phyloP scores from a whole-genome alignment of 1,284 basidiomycete species.

The Vanrija sp. region DNA sequence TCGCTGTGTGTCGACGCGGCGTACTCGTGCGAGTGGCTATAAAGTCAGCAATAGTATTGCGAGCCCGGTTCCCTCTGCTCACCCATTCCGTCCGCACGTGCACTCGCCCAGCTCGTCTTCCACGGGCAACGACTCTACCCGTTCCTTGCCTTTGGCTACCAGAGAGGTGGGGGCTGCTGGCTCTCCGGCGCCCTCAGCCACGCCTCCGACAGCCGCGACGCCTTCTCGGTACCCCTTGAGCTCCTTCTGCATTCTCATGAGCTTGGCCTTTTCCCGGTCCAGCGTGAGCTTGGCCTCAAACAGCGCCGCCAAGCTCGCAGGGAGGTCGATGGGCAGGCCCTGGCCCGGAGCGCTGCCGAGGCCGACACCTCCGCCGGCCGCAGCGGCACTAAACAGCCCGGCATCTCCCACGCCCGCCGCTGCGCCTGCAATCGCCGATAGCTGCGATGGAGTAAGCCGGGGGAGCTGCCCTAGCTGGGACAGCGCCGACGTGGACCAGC shows the following conservation, averaged over 20 bases:
- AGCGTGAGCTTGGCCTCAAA: conserved; percentile 48
- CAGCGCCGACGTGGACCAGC: conserved; percentile 39
- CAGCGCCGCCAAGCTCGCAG: conserved; percentile 43
- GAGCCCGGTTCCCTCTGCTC: conserved; percentile 2
- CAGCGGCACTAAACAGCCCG: conserved; percentile 16
- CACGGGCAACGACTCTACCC: conserved; percentile 11
- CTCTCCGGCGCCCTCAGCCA: background rate
- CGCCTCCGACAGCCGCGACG: conserved; percentile 17
- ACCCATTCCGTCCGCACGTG: conserved; percentile 38
- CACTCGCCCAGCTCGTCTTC: conserved; percentile 32
- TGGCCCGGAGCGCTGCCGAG: background rate
- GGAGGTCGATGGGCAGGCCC: conserved; percentile 38
- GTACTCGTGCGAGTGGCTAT: conserved; percentile 20
- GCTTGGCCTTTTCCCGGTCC: conserved; percentile 47
- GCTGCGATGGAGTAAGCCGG: conserved; percentile 37
- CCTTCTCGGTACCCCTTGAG: conserved; percentile 44
- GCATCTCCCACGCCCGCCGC: conserved; percentile 39
- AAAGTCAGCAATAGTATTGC: conserved; percentile 4
- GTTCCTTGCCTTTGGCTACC: conserved; percentile 28
- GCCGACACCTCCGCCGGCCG: background rate
- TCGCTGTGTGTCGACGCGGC: conserved; percentile 26
- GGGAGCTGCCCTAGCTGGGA: conserved; percentile 35
- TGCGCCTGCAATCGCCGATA: conserved; percentile 39
- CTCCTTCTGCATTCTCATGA: conserved; percentile 47
- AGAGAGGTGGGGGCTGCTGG: background rate